Percentiles rank a stretch among this genome's conserved stretches.
These are phyloP conservation scores for Cercospora beticola DNA, from an alignment of 2,329 filamentous ascomycete genomes.

Conservation along the genomic window DNA sequence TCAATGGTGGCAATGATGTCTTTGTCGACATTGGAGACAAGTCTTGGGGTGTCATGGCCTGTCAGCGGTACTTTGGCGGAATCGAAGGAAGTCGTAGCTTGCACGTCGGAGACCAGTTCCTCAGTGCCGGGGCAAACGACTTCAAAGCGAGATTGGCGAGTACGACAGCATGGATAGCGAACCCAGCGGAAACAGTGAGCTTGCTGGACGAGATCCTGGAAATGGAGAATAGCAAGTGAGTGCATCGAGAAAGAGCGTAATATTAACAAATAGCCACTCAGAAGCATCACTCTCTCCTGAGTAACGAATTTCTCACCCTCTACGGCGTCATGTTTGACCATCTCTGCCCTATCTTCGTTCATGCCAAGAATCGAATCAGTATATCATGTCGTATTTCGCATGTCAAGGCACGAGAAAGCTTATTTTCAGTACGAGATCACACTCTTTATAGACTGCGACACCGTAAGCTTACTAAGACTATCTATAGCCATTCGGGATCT, in stretches of 20 bases:
- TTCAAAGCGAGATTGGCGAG: slow-evolving; percentile 92
- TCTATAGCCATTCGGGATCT: not conserved
- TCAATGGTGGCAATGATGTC: slow-evolving; percentile 96
- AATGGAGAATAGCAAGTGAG: slow-evolving; percentile 8
- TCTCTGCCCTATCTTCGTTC: not conserved
- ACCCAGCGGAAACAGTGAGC: slow-evolving; percentile 83
- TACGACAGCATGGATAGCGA: slow-evolving; percentile 96
- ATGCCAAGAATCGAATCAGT: not conserved
- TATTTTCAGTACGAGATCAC: not conserved
- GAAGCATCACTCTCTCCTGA: not conserved
- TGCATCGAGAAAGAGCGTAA: not conserved
- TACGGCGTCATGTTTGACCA: no score
- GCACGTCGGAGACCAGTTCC: slow-evolving; percentile 93
- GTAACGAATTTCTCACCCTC: not conserved
- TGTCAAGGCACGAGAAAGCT: not conserved
- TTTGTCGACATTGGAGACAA: slow-evolving; percentile 99
- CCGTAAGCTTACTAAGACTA: not conserved
- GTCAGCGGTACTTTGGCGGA: slow-evolving; percentile 83
- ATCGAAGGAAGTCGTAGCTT: slow-evolving; percentile 76
- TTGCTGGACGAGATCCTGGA: slow-evolving; percentile 75
- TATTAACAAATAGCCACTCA: not conserved
- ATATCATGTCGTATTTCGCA: not conserved
- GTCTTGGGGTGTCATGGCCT: slow-evolving; percentile 89
- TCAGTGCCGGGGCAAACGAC: slow-evolving; percentile 93
- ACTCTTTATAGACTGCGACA: not conserved